These are phyloP conservation scores for Trichoderma lentiforme DNA, from an alignment of 2,329 filamentous ascomycete genomes.

Conservation along the genomic window DNA sequence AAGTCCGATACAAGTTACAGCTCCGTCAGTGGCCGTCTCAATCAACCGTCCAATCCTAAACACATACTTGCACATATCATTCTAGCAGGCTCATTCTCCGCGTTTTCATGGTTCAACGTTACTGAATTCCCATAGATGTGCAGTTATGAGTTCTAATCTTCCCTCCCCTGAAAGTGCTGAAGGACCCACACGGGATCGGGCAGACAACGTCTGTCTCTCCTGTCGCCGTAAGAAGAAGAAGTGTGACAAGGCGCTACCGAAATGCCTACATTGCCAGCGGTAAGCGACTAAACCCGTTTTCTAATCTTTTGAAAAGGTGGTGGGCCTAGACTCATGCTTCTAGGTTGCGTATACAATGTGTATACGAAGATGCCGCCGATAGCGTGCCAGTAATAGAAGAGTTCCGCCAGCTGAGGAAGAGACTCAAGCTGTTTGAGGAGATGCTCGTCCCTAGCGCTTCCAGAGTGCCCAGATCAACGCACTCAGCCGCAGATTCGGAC, in stretches of 20 bases:
- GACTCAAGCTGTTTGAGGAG: conserved; percentile 4
- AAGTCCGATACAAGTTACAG: background rate
- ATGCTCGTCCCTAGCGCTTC: conserved; percentile 3
- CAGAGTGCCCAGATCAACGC: background rate
- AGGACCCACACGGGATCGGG: background rate
- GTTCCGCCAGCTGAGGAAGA: conserved; percentile 15
- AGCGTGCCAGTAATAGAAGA: conserved; percentile 8
- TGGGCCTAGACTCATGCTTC: background rate
- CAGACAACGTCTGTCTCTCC: conserved; percentile 12
- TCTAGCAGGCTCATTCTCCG: background rate
- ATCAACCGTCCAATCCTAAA: background rate
- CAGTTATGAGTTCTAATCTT: background rate
- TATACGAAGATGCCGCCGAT: conserved; percentile 9
- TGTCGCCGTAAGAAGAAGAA: conserved; percentile 16
- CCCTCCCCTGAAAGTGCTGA: background rate
- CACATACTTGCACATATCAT: background rate
- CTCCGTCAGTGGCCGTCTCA: background rate
- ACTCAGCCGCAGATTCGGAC: background rate
- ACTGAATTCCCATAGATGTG: background rate
- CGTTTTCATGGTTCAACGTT: background rate
- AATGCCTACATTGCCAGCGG: conserved; percentile 7
- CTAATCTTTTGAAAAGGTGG: background rate
- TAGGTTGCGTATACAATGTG: conserved; percentile 5
- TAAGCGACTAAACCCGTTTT: background rate
- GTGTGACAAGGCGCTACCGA: conserved; percentile 12